Evolutionary conservation across 352 stramenopile genomes (phyloP).

Genomic region (Plasmopara viticola): DNA sequence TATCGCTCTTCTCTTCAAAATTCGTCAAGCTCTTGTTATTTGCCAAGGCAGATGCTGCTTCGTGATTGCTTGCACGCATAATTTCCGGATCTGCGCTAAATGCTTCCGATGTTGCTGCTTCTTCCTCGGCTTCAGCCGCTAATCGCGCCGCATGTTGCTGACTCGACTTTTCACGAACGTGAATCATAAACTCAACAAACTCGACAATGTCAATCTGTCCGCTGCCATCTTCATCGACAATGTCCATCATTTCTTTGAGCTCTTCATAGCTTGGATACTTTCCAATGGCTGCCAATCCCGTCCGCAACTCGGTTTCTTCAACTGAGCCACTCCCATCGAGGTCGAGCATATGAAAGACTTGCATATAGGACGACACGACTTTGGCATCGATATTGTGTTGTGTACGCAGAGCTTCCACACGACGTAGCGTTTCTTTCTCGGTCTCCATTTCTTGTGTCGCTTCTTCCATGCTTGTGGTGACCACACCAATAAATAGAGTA

Average conservation of each 20-base stretch:
- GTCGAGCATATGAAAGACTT: slow-evolving; percentile 79
- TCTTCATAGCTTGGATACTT: slow-evolving; percentile 77
- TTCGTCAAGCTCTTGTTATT: slow-evolving; percentile 2
- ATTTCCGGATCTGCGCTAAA: neutral
- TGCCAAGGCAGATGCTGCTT: neutral
- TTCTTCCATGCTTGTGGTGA: slow-evolving; percentile 89
- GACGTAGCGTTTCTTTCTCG: slow-evolving; percentile 57
- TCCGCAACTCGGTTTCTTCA: slow-evolving; percentile 77
- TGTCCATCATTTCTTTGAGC: slow-evolving; percentile 81
- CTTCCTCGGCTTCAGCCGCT: slow-evolving; percentile 8
- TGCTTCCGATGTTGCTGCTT: neutral
- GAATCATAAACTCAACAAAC: slow-evolving; percentile 85
- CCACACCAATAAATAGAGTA: slow-evolving; percentile 89
- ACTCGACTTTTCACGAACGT: slow-evolving; percentile 62
- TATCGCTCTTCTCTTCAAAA: neutral
- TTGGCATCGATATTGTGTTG: slow-evolving; percentile 44
- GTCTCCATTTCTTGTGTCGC: slow-evolving; percentile 81
- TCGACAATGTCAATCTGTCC: slow-evolving; percentile 84
- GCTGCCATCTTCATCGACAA: slow-evolving; percentile 79
- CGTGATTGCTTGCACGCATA: neutral
- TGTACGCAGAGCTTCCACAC: slow-evolving; percentile 52
- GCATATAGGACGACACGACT: slow-evolving; percentile 65
- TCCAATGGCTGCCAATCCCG: slow-evolving; percentile 71
- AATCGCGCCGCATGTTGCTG: slow-evolving; percentile 33
- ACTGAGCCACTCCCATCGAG: slow-evolving; percentile 77